Evolutionary conservation across 192 early-diverging fungal genomes (phyloP).

Genomic region (Linnemannia hyalina): DNA sequence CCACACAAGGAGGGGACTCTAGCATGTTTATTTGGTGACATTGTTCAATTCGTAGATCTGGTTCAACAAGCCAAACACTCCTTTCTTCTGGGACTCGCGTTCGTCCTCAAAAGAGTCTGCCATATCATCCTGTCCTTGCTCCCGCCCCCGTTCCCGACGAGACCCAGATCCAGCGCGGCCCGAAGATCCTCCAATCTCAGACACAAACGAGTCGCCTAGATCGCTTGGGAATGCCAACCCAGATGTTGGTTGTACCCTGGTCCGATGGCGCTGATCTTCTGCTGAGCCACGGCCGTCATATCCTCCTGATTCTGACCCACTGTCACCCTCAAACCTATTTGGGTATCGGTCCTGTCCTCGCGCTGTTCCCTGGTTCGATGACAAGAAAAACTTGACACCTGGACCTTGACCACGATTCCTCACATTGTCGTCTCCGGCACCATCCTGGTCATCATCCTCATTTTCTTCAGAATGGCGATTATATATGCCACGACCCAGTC

Average conservation of each 20-base stretch:
- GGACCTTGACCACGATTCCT: neutral
- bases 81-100: constrained; percentile 50
- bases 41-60: constrained; percentile 70
- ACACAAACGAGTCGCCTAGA: constrained; percentile 53
- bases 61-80: constrained; percentile 65
- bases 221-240: constrained; percentile 13
- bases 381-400: constrained; percentile 30
- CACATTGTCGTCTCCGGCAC: constrained; percentile 31
- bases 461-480: constrained; percentile 9
- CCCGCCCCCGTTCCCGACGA: constrained; percentile 11
- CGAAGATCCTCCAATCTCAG: constrained; percentile 43
- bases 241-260: neutral
- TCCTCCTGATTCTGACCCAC: constrained; percentile 23
- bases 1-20: no score
- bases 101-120: constrained; percentile 50
- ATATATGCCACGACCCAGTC: constrained; percentile 2
- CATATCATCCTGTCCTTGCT: constrained; percentile 30
- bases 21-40: constrained; percentile 38
- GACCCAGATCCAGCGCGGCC: neutral
- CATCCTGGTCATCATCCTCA: constrained; percentile 25
- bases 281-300: neutral
- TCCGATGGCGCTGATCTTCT: neutral
- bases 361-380: neutral
- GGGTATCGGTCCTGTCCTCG: neutral
- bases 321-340: neutral